Base-by-base conservation (phyloP, 2,329 filamentous ascomycete species). In the Alternaria arbusti region DNA sequence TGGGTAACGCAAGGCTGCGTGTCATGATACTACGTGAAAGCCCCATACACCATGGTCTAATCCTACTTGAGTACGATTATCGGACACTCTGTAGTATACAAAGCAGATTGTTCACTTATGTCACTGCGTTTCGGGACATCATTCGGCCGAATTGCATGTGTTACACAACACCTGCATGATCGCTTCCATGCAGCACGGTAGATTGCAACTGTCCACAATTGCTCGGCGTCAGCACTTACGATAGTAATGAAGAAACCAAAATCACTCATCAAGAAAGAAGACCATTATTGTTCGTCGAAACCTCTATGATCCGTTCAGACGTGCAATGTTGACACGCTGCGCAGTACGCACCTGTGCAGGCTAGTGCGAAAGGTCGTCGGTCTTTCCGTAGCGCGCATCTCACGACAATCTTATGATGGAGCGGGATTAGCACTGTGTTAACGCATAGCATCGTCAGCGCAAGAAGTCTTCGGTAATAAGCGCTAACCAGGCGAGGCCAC, bases 401-500 rank as follows among this genome's bases (percentile, higher is more conserved):
- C 11, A 43, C 20, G 45, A 26, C 43, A 47, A 43, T 15, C 7
- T n/a, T 11, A 9, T 36, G 15, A 20, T 22, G 23, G 5, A 13
- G n/a, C 11, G 26, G 45, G 10, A 23, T 20, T 22, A 11, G 15
- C 6, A 56, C 13, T 22, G 22, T 28, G n/a, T 22, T 20, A 51
- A 49, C n/a, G 9, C 44, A 50, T 20, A 15, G 7, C 15, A 28
- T 12, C 5, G 20, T 20, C 20, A 52, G 49, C 20, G 49, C 20
- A 32, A 40, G 11, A 52, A n/a, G 25, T 51, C 15, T 36, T 57
- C 22, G 54, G 26, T 28, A 30, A 57, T 57, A 57, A 57, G 59
- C 59, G 30, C 54, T 51, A 57, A 46, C 23, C 6, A 17, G 28
- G 26, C 13, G 10, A 46, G 40, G 23, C 43, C 54, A 56, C 40